Evolutionary conservation across 805 yeast genomes (phyloP).

Genomic region (Middelhovenomyces tepae): DNA sequence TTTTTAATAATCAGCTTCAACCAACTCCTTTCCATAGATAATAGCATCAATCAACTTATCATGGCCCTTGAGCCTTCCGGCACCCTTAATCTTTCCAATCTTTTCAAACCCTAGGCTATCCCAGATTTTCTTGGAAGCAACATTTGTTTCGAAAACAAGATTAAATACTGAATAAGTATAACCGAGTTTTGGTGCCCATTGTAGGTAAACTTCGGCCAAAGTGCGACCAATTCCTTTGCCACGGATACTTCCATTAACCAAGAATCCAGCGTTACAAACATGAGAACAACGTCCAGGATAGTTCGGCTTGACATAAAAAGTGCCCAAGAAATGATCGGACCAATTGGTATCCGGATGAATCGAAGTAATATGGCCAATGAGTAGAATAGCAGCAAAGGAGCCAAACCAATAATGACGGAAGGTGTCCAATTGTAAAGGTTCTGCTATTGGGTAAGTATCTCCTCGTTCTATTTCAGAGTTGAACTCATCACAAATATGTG

Average conservation of each 20-base stretch:
- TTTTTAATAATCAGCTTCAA: constrained; percentile 1
- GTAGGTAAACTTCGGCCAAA: constrained; percentile 59
- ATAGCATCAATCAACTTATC: constrained; percentile 64
- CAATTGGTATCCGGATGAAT: constrained; percentile 31
- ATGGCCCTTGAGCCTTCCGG: constrained; percentile 59
- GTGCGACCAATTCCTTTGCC: constrained; percentile 62
- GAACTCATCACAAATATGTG: constrained; percentile 42
- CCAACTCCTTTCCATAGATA: constrained; percentile 60
- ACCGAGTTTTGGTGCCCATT: constrained; percentile 71
- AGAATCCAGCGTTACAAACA: constrained; percentile 79
- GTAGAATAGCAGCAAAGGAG: constrained; percentile 54
- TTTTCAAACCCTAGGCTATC: constrained; percentile 72
- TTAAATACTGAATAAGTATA: constrained; percentile 80
- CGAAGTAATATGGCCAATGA: constrained; percentile 32
- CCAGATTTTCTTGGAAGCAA: constrained; percentile 73
- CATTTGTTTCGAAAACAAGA: constrained; percentile 73
- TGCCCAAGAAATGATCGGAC: constrained; percentile 51
- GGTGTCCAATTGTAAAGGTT: constrained; percentile 35
- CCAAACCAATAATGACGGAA: constrained; percentile 61
- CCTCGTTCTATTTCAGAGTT: constrained; percentile 66
- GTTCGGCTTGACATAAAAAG: constrained; percentile 78
- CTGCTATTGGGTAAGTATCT: constrained; percentile 54
- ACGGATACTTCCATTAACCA: constrained; percentile 51
- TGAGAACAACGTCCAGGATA: constrained; percentile 80
- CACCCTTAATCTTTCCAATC: constrained; percentile 68